These are phyloP conservation scores for Moesziomyces antarcticus DNA, from an alignment of 1,284 basidiomycete genomes.

Conservation along the genomic window DNA sequence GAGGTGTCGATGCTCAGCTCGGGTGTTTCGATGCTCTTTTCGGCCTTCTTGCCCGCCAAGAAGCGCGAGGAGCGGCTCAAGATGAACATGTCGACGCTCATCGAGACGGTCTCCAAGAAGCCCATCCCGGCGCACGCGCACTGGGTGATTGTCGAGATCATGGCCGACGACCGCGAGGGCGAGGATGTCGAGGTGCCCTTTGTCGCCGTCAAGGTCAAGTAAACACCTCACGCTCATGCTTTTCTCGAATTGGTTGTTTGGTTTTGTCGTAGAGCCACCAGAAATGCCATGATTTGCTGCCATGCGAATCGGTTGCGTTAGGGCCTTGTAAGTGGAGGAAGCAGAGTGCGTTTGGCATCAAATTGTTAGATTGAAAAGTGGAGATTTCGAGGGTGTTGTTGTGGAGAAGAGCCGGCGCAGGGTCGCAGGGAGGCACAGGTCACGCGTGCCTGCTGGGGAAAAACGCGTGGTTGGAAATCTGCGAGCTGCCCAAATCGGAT, in stretches of 20 bases:
- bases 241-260: background rate
- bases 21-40: conserved; percentile 98
- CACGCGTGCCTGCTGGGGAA: conserved; percentile 3
- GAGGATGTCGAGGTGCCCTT: conserved; percentile 73
- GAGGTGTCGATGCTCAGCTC: conserved; percentile 95
- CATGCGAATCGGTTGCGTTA: no score
- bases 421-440: background rate
- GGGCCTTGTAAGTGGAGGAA: no score
- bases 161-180: conserved; percentile 88
- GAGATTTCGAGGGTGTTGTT: background rate
- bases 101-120: conserved; percentile 81
- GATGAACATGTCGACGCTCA: conserved; percentile 81
- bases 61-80: conserved; percentile 64
- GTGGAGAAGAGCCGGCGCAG: background rate
- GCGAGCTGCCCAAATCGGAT: no score
- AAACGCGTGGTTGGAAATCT: conserved; percentile 4
- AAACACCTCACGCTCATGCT: background rate
- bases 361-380: background rate
- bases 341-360: no score
- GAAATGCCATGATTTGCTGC: no score
- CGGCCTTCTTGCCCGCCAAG: conserved; percentile 68
- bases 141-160: conserved; percentile 90
- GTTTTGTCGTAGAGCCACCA: background rate
- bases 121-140: conserved; percentile 70
- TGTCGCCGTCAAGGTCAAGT: conserved; percentile 60